Conservation (phyloP, 2,329 filamentous ascomycete genomes). For the Trichophyton simii region DNA sequence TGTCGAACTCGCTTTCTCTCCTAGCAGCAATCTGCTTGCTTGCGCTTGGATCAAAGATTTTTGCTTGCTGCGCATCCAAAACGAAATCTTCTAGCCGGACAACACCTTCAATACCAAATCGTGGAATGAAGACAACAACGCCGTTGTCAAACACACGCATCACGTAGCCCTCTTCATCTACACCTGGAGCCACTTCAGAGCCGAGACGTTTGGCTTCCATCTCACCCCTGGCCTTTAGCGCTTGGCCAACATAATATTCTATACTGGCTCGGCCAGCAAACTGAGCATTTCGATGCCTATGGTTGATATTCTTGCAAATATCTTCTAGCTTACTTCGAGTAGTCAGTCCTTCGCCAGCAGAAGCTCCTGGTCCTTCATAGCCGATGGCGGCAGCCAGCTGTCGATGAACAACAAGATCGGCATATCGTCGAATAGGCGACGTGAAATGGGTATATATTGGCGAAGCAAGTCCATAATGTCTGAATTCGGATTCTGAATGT, state of each 20-base stretch:
- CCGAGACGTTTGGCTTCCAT: constrained; percentile 22
- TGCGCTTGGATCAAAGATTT: background rate
- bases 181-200: constrained; percentile 18
- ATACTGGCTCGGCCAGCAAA: constrained; percentile 87
- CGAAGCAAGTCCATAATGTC: constrained; percentile 89
- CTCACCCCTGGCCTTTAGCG: constrained; percentile 60
- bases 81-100: constrained; percentile 77
- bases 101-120: constrained; percentile 88
- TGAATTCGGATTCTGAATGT: constrained; percentile 84
- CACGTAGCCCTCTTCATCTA: constrained; percentile 83
- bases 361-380: constrained; percentile 53
- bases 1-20: constrained; percentile 71
- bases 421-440: constrained; percentile 90
- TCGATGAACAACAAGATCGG: constrained; percentile 86
- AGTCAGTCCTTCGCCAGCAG: constrained; percentile 67
- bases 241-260: constrained; percentile 96
- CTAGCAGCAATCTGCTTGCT: constrained; percentile 12
- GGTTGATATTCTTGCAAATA: constrained; percentile 97
- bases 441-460: constrained; percentile 99
- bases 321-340: constrained; percentile 76
- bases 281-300: constrained; percentile 92
- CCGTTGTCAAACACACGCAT: constrained; percentile 98
- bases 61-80: constrained; percentile 28
- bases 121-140: constrained; percentile 88
- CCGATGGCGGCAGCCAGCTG: constrained; percentile 92